phyloP scores from a whole-genome alignment of 1,284 basidiomycete species.

The Thecaphora frezii region DNA sequence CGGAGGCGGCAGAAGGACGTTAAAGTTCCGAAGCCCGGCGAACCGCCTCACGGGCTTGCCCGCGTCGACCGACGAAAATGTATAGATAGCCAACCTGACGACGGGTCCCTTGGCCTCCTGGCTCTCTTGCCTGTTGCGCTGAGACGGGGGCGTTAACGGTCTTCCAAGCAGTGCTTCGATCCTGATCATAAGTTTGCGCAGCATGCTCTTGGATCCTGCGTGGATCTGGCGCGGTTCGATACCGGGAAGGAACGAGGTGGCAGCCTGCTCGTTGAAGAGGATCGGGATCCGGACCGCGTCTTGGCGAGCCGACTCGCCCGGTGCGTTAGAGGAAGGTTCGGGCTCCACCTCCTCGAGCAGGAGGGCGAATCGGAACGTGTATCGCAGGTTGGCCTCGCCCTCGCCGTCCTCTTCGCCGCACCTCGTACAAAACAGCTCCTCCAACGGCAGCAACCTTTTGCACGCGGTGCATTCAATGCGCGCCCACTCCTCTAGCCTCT shows the following conservation, averaged over 20 bases:
- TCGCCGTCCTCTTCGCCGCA: constrained; percentile 35
- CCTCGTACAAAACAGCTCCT: constrained; percentile 29
- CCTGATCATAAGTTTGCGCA: not conserved
- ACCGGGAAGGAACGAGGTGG: constrained; percentile 14
- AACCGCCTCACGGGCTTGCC: constrained; percentile 20
- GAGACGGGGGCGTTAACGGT: not conserved
- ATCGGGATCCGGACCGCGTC: constrained; percentile 7
- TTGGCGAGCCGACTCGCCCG: constrained; percentile 1
- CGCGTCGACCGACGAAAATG: constrained; percentile 14
- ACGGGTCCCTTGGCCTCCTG: not conserved
- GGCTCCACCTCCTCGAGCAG: constrained; percentile 32
- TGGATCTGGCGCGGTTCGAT: constrained; percentile 13
- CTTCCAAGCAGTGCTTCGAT: no score
- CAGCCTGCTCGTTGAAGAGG: constrained; percentile 22
- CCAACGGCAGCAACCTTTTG: constrained; percentile 19
- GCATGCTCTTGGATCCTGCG: not conserved
- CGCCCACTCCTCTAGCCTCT: constrained; percentile 25
- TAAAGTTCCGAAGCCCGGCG: constrained; percentile 20
- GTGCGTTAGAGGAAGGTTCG: constrained; percentile 14
- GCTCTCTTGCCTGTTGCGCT: not conserved
- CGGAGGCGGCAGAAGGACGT: constrained; percentile 3
- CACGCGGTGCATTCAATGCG: constrained; percentile 26
- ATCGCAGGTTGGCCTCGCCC: constrained; percentile 6
- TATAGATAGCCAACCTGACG: constrained; percentile 14
- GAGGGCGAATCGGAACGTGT: constrained; percentile 27